Percentiles rank a stretch among this genome's conserved stretches.
These are phyloP conservation scores for Hemileccinum impolitum DNA, from an alignment of 768 basidiomycete genomes.

Conservation along the genomic window DNA sequence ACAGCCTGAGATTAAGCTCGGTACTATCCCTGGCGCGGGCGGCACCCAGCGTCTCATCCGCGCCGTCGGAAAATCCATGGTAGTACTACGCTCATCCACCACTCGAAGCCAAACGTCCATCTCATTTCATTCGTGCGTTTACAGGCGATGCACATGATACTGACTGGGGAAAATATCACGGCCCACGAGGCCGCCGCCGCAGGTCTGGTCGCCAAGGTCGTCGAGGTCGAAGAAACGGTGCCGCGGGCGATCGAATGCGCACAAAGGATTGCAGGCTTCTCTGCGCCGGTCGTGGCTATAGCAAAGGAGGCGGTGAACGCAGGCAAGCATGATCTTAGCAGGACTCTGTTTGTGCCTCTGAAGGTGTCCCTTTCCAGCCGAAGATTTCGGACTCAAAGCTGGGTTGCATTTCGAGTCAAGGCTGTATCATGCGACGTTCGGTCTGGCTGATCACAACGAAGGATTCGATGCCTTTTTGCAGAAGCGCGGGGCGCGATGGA, in stretches of 20 bases:
- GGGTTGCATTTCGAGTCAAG: slow-evolving; percentile 47
- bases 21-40: slow-evolving; percentile 91
- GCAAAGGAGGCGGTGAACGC: slow-evolving; percentile 52
- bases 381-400: slow-evolving; percentile 43
- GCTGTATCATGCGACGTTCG: slow-evolving; percentile 50
- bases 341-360: not conserved
- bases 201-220: slow-evolving; percentile 47
- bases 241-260: slow-evolving; percentile 43
- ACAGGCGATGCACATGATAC: slow-evolving; percentile 54
- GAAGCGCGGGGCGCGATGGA: slow-evolving; percentile 45
- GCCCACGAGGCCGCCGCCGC: slow-evolving; percentile 44
- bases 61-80: slow-evolving; percentile 76
- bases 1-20: slow-evolving; percentile 94
- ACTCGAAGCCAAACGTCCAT: too few species aligned
- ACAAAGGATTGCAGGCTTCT: slow-evolving; percentile 31
- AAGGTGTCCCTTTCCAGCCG: slow-evolving; percentile 29
- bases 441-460: slow-evolving; percentile 45
- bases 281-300: slow-evolving; percentile 30
- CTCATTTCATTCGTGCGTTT: not conserved
- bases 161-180: slow-evolving; percentile 46
- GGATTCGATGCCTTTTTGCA: slow-evolving; percentile 48
- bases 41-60: slow-evolving; percentile 88
- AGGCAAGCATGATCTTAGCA: slow-evolving; percentile 24
- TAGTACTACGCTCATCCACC: not conserved
- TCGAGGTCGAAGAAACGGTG: slow-evolving; percentile 38